Evolutionary conservation across 2,329 filamentous ascomycete species (phyloP).

Genomic region (Phaeosphaeriaceae sp.): DNA sequence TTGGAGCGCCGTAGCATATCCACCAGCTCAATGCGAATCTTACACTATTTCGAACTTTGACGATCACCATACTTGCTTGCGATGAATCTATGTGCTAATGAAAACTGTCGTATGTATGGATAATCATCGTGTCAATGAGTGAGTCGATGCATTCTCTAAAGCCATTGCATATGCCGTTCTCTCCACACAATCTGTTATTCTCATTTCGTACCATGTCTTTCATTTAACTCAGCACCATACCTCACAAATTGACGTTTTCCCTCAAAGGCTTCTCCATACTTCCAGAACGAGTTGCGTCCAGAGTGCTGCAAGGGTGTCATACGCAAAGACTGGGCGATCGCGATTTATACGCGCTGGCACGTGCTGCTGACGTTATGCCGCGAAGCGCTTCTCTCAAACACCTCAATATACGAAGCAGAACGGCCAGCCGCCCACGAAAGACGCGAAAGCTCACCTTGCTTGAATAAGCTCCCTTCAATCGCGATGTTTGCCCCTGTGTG

Average conservation of each 20-base stretch:
- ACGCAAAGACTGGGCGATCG: not conserved
- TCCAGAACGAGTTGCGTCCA: not conserved
- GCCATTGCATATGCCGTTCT: no score
- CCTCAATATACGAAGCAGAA: not conserved
- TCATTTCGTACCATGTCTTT: not conserved
- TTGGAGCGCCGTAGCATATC: not conserved
- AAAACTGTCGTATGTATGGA: no score
- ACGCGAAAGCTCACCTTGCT: not conserved
- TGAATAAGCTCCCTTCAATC: not conserved
- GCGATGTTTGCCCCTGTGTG: not conserved
- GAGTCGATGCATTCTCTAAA: no score
- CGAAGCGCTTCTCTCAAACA: not conserved
- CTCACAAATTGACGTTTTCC: not conserved
- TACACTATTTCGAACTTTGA: no score
- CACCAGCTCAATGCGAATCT: not conserved
- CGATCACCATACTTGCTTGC: no score
- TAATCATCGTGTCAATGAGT: no score
- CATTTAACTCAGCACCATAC: not conserved
- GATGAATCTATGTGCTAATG: no score
- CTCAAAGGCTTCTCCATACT: not conserved
- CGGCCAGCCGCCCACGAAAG: not conserved
- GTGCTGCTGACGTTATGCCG: conserved; percentile 11
- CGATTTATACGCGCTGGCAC: conserved; percentile 7
- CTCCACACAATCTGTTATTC: no score
- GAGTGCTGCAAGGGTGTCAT: no score